Evolutionary conservation across 1,139 yeast genomes (phyloP).

Genomic region (Chernovozyma aurita): DNA sequence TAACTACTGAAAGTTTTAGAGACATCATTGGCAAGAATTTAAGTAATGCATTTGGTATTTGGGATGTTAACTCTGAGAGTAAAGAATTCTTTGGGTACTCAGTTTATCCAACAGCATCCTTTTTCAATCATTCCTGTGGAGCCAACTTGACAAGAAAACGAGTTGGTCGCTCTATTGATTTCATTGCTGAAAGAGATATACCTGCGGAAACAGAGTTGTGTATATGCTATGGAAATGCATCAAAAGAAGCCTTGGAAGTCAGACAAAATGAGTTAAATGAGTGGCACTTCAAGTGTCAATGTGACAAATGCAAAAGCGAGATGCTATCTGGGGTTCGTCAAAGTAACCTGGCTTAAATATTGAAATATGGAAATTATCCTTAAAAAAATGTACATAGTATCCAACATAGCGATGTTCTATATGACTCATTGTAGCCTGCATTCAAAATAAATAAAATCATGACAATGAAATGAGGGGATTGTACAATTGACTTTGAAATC

Average conservation of each 20-base stretch:
- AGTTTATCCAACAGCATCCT: conserved; percentile 66
- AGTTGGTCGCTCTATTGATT: conserved; percentile 17
- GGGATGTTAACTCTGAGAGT: conserved; percentile 44
- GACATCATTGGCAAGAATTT: conserved; percentile 56
- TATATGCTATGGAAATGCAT: conserved; percentile 57
- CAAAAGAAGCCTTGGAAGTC: conserved; percentile 34
- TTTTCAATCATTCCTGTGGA: conserved; percentile 63
- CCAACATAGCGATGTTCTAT: too few relatives aligned
- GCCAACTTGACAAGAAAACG: conserved; percentile 42
- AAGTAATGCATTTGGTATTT: conserved; percentile 74
- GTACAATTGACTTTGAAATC: too few relatives aligned
- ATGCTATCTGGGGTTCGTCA: too few relatives aligned
- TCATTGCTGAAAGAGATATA: conserved; percentile 27
- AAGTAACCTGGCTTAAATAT: too few relatives aligned
- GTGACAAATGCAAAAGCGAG: conserved; percentile 40
- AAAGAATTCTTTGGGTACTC: conserved; percentile 66
- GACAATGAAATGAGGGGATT: too few relatives aligned
- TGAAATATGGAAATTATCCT: too few relatives aligned
- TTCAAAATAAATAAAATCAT: too few relatives aligned
- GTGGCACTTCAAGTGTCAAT: conserved; percentile 63
- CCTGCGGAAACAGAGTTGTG: conserved; percentile 48
- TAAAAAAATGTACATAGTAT: too few relatives aligned
- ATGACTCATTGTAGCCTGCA: too few relatives aligned
- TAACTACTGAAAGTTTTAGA: conserved; percentile 41
- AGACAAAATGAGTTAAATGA: conserved; percentile 43